Evolutionary conservation across 163 green algal genomes (phyloP), one percentile per base, ranked within the genome.

Genomic region (Picocystis sp.): DNA sequence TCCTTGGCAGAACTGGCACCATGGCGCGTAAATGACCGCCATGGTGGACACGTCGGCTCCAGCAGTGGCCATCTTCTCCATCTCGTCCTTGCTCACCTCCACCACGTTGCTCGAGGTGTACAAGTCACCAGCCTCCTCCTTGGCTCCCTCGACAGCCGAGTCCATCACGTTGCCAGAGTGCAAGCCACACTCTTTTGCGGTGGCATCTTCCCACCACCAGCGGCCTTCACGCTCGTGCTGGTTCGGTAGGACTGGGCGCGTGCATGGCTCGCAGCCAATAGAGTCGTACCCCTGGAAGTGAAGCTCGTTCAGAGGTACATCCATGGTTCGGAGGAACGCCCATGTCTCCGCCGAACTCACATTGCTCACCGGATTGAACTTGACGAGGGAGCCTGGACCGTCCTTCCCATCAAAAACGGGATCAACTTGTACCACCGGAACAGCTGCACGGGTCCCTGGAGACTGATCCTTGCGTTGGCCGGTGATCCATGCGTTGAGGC

Each of bases 261-360:
- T 98, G 82, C 89, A 98, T 38, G 89, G 89, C 79, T 95, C 86
- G 70, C 89, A 98, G 61, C 89, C 89, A 55, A 98, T 98, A 44
- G 80, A 93, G 15, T 90, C 65, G 69, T 93, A 98, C 34, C 89
- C 78, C 57, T 71, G 74, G 21, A 63, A 60, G 65, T 96, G 87
- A 58, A 96, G 79, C 65, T 82, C 73, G 70, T 94, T 95, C 22
- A 73, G 74, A 6, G 87, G 87, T 44, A 94, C 86, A 94, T 67
- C 50, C 13, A 52, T 50, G 8, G 49, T 33, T 24, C 62, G 13
- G 42, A 67, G 60, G 33, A 67, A 69, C n/a, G 33, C 52, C 60
- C 60, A 67, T 17, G 88, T 74, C 64, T 95, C 81, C 0, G 64
- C 55, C 10, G 72, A 83, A 22, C 71, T 83, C 35, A 89, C 61